These are phyloP conservation scores for Spatholobus suberectus DNA, from an alignment of 306 rosid species.

Conservation along the genomic window DNA sequence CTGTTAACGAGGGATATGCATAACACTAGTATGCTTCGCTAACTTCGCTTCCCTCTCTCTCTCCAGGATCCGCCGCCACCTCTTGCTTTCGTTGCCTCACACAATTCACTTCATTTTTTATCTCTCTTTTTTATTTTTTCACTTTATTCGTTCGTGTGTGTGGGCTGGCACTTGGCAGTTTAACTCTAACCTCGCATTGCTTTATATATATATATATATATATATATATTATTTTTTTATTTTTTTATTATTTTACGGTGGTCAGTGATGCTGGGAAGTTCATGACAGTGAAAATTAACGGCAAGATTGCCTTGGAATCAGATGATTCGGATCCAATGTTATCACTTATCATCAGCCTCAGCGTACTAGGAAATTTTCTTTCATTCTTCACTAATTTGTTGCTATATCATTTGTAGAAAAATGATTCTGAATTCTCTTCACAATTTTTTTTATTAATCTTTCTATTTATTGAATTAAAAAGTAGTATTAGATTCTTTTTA, in stretches of 20 bases:
- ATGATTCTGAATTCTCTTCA: too few relatives aligned
- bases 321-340: neutral
- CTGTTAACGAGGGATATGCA: conserved; percentile 48
- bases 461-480: too few relatives aligned
- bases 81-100: conserved; percentile 33
- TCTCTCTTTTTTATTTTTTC: neutral
- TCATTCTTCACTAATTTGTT: neutral
- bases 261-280: neutral
- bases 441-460: too few relatives aligned
- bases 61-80: conserved; percentile 86
- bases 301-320: conserved; percentile 41
- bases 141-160: neutral
- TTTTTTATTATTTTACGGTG: neutral
- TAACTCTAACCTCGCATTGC: neutral
- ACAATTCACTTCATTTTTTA: neutral
- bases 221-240: neutral
- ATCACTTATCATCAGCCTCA: neutral
- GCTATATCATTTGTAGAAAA: neutral
- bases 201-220: too few relatives aligned
- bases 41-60: too few relatives aligned
- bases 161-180: neutral
- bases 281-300: conserved; percentile 12
- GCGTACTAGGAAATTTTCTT: neutral
- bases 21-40: neutral
- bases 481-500: too few relatives aligned